These are phyloP conservation scores for Diplocarpon mali DNA, from an alignment of 2,329 filamentous ascomycete species.

Conservation along the genomic window DNA sequence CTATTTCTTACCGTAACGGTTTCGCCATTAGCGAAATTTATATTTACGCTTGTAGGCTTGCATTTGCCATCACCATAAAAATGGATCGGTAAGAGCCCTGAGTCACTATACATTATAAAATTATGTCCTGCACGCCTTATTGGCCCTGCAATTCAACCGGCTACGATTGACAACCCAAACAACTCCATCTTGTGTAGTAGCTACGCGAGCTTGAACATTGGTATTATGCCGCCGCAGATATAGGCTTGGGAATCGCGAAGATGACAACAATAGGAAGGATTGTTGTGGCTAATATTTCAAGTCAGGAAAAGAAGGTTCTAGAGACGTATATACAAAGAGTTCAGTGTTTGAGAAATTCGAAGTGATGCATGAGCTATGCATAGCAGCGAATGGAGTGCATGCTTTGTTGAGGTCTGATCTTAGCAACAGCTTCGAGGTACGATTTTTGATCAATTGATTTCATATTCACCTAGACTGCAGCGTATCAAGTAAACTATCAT, in stretches of 20 bases:
- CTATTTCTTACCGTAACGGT: constrained; percentile 27
- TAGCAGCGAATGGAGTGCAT: no score
- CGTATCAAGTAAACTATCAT: no score
- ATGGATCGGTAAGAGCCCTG: constrained; percentile 35
- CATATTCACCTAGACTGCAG: no score
- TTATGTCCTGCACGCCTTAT: constrained; percentile 41
- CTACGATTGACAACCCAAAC: constrained; percentile 34
- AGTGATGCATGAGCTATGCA: no score
- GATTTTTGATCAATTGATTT: no score
- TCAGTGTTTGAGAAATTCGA: no score
- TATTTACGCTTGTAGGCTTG: constrained; percentile 31
- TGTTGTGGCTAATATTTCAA: constrained; percentile 9
- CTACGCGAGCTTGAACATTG: constrained; percentile 34
- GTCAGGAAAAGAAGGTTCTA: constrained; percentile 1
- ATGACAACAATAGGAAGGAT: constrained; percentile 23
- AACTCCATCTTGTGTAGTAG: constrained; percentile 31
- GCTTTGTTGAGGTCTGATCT: no score
- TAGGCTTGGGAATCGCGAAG: constrained; percentile 16
- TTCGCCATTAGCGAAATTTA: constrained; percentile 34
- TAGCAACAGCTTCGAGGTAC: no score
- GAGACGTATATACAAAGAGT: constrained; percentile 6
- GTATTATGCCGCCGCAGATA: no score
- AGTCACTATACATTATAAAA: constrained; percentile 42
- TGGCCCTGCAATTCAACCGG: constrained; percentile 38
- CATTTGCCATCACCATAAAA: constrained; percentile 28